Conservation (phyloP, 129 eudicot species). For the Silybum marianum region DNA sequence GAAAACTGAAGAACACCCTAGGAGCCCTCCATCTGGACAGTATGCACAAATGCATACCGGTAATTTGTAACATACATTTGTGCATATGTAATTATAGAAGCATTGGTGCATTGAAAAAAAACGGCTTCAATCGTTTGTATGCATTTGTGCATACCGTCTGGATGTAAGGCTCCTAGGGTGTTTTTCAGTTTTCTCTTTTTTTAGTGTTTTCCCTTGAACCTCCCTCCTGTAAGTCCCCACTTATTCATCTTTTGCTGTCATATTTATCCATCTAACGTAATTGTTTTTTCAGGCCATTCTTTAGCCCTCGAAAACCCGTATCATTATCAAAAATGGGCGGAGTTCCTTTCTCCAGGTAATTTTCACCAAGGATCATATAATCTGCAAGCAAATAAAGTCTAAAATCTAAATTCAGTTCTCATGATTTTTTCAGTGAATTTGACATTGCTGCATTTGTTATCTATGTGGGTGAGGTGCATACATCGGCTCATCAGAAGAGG, state of each 20-base stretch:
- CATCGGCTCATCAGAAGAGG: conserved; percentile 55
- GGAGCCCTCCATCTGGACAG: too few species aligned
- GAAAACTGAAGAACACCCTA: too few species aligned
- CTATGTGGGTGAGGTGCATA: conserved; percentile 75
- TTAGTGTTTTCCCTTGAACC: too few species aligned
- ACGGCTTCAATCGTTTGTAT: too few species aligned
- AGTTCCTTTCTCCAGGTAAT: conserved; percentile 72
- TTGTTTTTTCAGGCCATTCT: conserved; percentile 57
- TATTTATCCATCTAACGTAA: conserved; percentile 3
- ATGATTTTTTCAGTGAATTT: conserved; percentile 64
- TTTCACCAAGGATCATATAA: not conserved
- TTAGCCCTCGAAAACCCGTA: conserved; percentile 63
- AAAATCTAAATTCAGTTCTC: conserved; percentile 1
- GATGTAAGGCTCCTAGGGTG: too few species aligned
- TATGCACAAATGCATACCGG: too few species aligned
- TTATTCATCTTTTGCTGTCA: not conserved
- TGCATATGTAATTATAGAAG: too few species aligned
- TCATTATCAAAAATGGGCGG: conserved; percentile 57
- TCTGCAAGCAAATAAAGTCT: not conserved
- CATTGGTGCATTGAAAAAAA: too few species aligned
- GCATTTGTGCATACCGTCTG: too few species aligned
- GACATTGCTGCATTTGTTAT: conserved; percentile 79
- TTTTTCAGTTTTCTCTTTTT: too few species aligned
- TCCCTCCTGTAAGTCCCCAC: conserved; percentile 39
- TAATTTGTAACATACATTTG: too few species aligned